Evolutionary conservation across 148 eudicot species (phyloP).

Genomic region (Talinum fruticosum): DNA sequence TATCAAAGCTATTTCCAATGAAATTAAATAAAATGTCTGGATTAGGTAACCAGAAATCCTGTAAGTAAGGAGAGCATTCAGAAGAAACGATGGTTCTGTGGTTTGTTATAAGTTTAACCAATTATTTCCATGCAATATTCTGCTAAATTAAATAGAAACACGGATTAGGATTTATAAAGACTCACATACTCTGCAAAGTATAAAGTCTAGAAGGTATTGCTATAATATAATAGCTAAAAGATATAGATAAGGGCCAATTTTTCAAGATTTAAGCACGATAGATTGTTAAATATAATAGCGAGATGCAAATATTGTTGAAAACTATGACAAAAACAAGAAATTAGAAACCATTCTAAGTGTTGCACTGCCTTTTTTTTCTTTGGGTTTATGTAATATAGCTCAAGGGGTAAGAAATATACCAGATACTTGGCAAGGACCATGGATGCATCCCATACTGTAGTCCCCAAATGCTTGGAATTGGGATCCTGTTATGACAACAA

Average conservation of each 20-base stretch:
- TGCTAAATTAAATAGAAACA: neutral
- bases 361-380: neutral
- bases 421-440: slow-evolving; percentile 88
- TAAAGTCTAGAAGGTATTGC: neutral
- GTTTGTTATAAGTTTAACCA: neutral
- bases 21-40: neutral
- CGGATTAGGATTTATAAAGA: neutral
- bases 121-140: neutral
- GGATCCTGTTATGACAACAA: slow-evolving; percentile 66
- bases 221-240: too few relatives aligned
- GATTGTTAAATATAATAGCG: neutral
- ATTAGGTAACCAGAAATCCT: neutral
- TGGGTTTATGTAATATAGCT: neutral
- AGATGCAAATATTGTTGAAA: neutral
- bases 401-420: slow-evolving; percentile 40
- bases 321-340: slow-evolving; percentile 3
- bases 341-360: neutral
- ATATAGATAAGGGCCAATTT: neutral
- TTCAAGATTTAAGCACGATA: neutral
- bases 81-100: neutral
- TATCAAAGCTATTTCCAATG: neutral
- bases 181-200: neutral
- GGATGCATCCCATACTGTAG: slow-evolving; percentile 98
- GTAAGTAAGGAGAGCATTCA: neutral
- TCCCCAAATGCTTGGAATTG: slow-evolving; percentile 91